Evolutionary conservation across 257 asterid species (phyloP).

Genomic region (Gynochthodes officinalis): DNA sequence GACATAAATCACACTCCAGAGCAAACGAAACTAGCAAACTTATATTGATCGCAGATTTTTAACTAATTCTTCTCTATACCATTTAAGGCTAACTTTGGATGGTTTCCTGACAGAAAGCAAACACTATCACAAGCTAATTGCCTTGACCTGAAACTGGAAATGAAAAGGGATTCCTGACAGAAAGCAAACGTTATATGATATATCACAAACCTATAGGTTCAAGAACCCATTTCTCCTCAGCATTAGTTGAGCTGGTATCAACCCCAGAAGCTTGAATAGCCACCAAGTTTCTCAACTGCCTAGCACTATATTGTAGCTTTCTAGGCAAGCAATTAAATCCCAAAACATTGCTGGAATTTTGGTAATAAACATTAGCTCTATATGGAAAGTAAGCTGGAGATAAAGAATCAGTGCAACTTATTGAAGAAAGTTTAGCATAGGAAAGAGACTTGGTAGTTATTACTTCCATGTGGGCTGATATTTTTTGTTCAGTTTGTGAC

Average conservation of each 20-base stretch:
- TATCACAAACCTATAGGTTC: slow-evolving; percentile 57
- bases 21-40: too few species aligned
- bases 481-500: slow-evolving; percentile 10
- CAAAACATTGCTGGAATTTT: slow-evolving; percentile 32
- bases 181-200: too few species aligned
- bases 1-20: too few species aligned
- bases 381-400: slow-evolving; percentile 21
- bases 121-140: not conserved
- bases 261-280: slow-evolving; percentile 48
- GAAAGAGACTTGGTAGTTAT: slow-evolving; percentile 4
- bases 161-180: too few species aligned
- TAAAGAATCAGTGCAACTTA: slow-evolving; percentile 11
- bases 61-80: not conserved
- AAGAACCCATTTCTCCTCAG: slow-evolving; percentile 69
- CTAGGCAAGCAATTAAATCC: slow-evolving; percentile 48
- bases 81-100: not conserved
- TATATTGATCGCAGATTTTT: too few species aligned
- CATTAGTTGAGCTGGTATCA: slow-evolving; percentile 29
- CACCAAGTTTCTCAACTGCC: slow-evolving; percentile 44
- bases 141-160: not conserved
- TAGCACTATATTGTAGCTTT: slow-evolving; percentile 37
- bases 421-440: slow-evolving; percentile 14
- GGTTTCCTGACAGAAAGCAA: not conserved
- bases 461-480: slow-evolving; percentile 16
- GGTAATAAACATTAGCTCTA: slow-evolving; percentile 26